Conservation (phyloP, 371 early-diverging fungal genomes). For the Gilbertella persicaria region DNA sequence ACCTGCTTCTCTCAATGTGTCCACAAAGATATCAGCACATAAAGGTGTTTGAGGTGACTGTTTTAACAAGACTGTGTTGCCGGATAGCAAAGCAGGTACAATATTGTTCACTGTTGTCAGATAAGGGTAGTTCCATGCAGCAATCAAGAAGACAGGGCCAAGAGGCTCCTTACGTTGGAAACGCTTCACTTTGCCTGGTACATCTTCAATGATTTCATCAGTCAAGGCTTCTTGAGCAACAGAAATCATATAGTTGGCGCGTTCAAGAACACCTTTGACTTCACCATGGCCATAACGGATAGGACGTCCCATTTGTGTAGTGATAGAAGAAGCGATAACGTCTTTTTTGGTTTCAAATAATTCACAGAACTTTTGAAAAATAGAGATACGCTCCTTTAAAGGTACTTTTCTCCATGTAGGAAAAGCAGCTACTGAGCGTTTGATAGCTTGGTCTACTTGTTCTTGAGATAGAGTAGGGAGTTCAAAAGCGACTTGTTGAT, state of each 20-base stretch:
- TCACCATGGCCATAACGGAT: slow-evolving; percentile 72
- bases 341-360: slow-evolving; percentile 63
- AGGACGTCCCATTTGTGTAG: slow-evolving; percentile 79
- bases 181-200: slow-evolving; percentile 50
- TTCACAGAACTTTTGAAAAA: slow-evolving; percentile 59
- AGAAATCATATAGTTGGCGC: slow-evolving; percentile 75
- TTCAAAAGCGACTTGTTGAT: slow-evolving; percentile 33
- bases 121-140: slow-evolving; percentile 77
- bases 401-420: slow-evolving; percentile 54
- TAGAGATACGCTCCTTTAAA: slow-evolving; percentile 55
- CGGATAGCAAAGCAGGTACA: slow-evolving; percentile 77
- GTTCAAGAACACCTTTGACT: slow-evolving; percentile 69
- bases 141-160: slow-evolving; percentile 58
- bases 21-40: slow-evolving; percentile 72
- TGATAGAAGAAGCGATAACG: slow-evolving; percentile 62
- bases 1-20: slow-evolving; percentile 69
- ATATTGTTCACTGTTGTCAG: slow-evolving; percentile 70
- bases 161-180: slow-evolving; percentile 76
- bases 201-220: slow-evolving; percentile 53
- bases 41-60: slow-evolving; percentile 84
- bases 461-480: slow-evolving; percentile 31
- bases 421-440: slow-evolving; percentile 50
- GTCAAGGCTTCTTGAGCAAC: slow-evolving; percentile 67
- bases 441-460: slow-evolving; percentile 49
- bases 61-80: slow-evolving; percentile 81